phyloP scores from a whole-genome alignment of 805 yeast genomes.

The Candida glaebosa region DNA sequence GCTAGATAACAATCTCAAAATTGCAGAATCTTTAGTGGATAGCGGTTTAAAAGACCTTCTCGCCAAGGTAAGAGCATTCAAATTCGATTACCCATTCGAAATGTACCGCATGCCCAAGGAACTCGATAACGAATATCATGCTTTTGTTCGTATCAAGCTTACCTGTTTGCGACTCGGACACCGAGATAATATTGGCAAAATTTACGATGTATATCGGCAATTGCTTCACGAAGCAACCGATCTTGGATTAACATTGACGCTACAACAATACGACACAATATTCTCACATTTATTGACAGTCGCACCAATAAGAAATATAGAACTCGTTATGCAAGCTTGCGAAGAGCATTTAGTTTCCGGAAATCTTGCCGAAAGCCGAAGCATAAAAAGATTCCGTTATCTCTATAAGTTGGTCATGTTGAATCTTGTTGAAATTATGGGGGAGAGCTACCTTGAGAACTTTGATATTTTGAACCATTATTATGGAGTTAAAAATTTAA shows the following conservation, averaged over 20 bases:
- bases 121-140: constrained; percentile 16
- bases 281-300: not conserved
- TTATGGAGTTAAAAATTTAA: constrained; percentile 20
- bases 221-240: not conserved
- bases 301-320: constrained; percentile 6
- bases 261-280: constrained; percentile 5
- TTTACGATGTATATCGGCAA: constrained; percentile 8
- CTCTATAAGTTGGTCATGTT: constrained; percentile 26
- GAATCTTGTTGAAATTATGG: constrained; percentile 14
- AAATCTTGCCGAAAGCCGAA: constrained; percentile 25
- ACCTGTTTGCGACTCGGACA: constrained; percentile 6
- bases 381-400: constrained; percentile 18
- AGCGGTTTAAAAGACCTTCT: constrained; percentile 24
- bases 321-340: constrained; percentile 16
- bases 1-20: constrained; percentile 17
- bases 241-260: not conserved
- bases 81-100: constrained; percentile 17
- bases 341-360: constrained; percentile 31
- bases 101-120: constrained; percentile 15
- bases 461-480: constrained; percentile 23
- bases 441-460: constrained; percentile 11
- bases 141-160: constrained; percentile 16
- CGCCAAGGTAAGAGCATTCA: constrained; percentile 12
- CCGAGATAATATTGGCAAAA: not conserved
- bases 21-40: constrained; percentile 21